These are phyloP conservation scores for Wallacemonas collosoma DNA, from an alignment of 208 protist genomes.

Conservation along the genomic window DNA sequence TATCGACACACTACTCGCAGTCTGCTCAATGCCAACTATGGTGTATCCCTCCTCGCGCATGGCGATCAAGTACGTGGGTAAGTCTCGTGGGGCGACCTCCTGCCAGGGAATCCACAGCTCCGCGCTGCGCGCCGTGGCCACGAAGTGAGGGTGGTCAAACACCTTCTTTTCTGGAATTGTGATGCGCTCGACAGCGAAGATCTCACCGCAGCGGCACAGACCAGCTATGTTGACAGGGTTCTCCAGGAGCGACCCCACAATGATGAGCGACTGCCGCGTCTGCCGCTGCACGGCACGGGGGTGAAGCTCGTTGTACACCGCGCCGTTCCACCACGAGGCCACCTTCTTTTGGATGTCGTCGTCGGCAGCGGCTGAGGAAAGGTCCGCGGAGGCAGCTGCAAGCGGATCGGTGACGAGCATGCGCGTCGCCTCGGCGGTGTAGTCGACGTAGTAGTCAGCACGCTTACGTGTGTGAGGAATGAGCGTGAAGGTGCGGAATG, in stretches of 20 bases:
- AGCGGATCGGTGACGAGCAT: constrained; percentile 52
- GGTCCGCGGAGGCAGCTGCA: constrained; percentile 8
- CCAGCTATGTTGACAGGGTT: constrained; percentile 92
- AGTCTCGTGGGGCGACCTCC: constrained; percentile 50
- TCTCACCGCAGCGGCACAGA: constrained; percentile 88
- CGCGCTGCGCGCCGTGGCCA: constrained; percentile 83
- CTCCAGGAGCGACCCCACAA: constrained; percentile 84
- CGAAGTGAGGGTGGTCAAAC: constrained; percentile 89
- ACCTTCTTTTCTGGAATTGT: constrained; percentile 73
- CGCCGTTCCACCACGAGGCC: constrained; percentile 83
- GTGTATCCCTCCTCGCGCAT: constrained; percentile 81
- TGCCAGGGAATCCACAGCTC: constrained; percentile 90
- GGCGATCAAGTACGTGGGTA: constrained; percentile 60
- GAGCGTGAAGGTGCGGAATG: constrained; percentile 47
- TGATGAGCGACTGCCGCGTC: constrained; percentile 69
- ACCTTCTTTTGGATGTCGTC: constrained; percentile 90
- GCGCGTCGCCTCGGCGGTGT: constrained; percentile 66
- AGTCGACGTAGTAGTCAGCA: constrained; percentile 75
- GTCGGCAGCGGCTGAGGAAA: constrained; percentile 21
- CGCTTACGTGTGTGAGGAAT: constrained; percentile 72
- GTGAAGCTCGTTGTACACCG: constrained; percentile 90
- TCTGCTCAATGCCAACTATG: constrained; percentile 92
- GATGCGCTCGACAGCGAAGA: constrained; percentile 84
- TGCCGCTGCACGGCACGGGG: constrained; percentile 61
- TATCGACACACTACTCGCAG: constrained; percentile 77